Base-by-base conservation (phyloP, 192 early-diverging fungal species). In the Pilobolus umbonatus region DNA sequence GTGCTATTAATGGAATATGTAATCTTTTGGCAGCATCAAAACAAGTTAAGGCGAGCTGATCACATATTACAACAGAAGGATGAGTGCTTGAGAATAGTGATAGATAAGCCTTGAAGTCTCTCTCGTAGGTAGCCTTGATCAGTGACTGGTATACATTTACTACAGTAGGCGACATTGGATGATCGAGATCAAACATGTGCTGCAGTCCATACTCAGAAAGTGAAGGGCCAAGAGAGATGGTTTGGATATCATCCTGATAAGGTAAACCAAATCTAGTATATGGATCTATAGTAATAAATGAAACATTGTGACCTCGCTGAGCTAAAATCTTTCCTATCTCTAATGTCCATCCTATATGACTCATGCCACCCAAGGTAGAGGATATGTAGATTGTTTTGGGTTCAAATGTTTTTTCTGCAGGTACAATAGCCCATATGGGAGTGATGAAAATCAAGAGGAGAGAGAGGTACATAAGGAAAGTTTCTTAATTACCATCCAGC, bases 251-350 rank as follows among this genome's bases (percentile, higher is more conserved):
- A 17, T 12, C 15, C 12, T 42, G 39, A 42, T 15, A 42, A 42
- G 39, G 39, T 15, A 42, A 4, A 42, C 39, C 39, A 42, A 42
- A 42, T 42, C 19, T 42, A 12, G 19, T 12, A 42, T 42, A 17
- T 2, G 39, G 39, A 0, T 42, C 39, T 42, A 17, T 42, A 12
- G 39, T 42, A 1, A 42, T 42, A 44, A 57, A 57, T 0, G 40
- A 43, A 44, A 57, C 55, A 29, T 57, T 57, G 19, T 57, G 40
- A n/a, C 55, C 55, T 43, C 40, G 22, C 17, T 39, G 42, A 43
- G 40, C 55, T n/a, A 57, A 17, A 14, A 43, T 40, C 11, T 57
- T 25, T n/a, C 40, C 55, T 31, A 57, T 57, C 31, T 57, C 55
- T 2, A 57, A 15, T 3, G 42, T 42, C 55, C 55, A 57, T 19